Base-by-base conservation (phyloP, 371 early-diverging fungal genomes). In the Lichtheimia ornata region DNA sequence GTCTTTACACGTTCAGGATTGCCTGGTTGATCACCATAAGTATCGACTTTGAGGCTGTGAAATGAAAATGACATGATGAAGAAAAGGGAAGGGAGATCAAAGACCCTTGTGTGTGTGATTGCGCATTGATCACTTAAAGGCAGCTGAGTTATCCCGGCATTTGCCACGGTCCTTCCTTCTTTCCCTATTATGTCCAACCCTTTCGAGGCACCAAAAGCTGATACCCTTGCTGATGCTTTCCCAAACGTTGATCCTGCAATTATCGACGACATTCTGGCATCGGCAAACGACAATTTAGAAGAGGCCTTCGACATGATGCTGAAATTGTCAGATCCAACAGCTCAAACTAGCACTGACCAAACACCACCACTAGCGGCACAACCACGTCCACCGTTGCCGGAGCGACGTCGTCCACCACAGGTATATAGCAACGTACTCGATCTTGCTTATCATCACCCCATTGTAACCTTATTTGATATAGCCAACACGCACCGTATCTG, bases 141-240 rank as follows among this genome's bases (percentile, higher is more conserved):
- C 5, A 47, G 49, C n/a, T 47, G 49, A 47, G 22, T 18, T 18
- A 20, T 47, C n/a, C 49, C 49, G 49, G 49, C 49, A 20, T 35
- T 35, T 35, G 49, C 18, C 49, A 47, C 49, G n/a, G 49, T 24
- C 52, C 27, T 28, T 53, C 27, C 53, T 53, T 51, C 28, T 28
- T 24, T 24, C 20, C 15, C 41, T 53, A 17, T 28, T 22, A 62
- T 62, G 56, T n/a, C 18, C 20, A 65, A 60, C n/a, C 65, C 65
- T 12, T 65, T 65, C 27, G 45, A 59, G 30, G 28, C 53, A 24
- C 18, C 22, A 4, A 40, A 59, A 4, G 30, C 55, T 1, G 30
- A 58, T 22, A 70, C 63, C 11, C 60, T 70, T n/a, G 41, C 49
- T 43, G 66, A 70, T 42, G 70, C 65, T 13, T 70, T 70, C 30